Evolutionary conservation across 805 yeast species (phyloP).

Genomic region (Ascoidea tarda): DNA sequence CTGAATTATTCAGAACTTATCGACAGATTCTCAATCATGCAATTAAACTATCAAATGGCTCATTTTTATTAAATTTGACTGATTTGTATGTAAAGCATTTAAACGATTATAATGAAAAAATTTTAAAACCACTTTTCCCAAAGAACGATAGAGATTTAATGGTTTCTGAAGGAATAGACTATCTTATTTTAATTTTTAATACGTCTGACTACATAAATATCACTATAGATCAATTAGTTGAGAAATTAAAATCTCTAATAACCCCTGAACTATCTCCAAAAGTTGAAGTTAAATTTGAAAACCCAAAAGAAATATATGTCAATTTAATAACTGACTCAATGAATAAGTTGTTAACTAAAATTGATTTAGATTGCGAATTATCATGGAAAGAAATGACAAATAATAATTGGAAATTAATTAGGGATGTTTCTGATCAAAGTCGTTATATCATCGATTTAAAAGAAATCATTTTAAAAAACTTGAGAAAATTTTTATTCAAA

Average conservation of each 20-base stretch:
- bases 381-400: slow-evolving; percentile 77
- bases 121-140: slow-evolving; percentile 37
- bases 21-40: slow-evolving; percentile 62
- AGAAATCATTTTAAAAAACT: slow-evolving; percentile 27
- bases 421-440: slow-evolving; percentile 59
- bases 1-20: slow-evolving; percentile 71
- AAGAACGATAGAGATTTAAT: slow-evolving; percentile 20
- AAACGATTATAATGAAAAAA: slow-evolving; percentile 36
- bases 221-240: slow-evolving; percentile 67
- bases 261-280: slow-evolving; percentile 16
- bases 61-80: slow-evolving; percentile 30
- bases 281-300: slow-evolving; percentile 34
- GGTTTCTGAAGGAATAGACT: slow-evolving; percentile 45
- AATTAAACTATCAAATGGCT: slow-evolving; percentile 34
- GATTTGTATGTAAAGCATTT: slow-evolving; percentile 55
- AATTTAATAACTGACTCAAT: slow-evolving; percentile 45
- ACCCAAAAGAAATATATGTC: slow-evolving; percentile 39
- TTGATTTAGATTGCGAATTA: slow-evolving; percentile 45
- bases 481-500: slow-evolving; percentile 31
- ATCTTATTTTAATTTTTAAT: slow-evolving; percentile 60
- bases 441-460: slow-evolving; percentile 50
- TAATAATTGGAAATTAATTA: slow-evolving; percentile 57
- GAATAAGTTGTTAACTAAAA: slow-evolving; percentile 37
- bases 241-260: slow-evolving; percentile 23
- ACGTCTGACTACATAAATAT: slow-evolving; percentile 83